phyloP scores from a whole-genome alignment of 2,329 filamentous ascomycete genomes.

The Fusarium pseudograminearum region DNA sequence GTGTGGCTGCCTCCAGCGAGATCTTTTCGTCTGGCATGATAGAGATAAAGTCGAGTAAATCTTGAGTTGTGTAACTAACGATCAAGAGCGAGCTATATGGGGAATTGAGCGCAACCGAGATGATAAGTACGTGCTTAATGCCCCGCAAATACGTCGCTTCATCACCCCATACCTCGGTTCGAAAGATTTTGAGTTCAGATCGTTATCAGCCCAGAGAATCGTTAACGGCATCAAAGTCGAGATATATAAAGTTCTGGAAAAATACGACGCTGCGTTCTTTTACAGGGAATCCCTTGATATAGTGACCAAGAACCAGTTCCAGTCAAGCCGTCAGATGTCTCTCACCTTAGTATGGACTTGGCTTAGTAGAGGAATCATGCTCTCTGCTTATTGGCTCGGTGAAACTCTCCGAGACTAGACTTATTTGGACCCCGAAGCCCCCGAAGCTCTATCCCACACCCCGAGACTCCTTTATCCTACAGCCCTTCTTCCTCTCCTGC shows the following conservation, averaged over 20 bases:
- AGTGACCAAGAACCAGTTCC: not conserved
- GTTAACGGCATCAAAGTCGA: no score
- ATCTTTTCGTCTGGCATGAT: not conserved
- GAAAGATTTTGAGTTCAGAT: not conserved
- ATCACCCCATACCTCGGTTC: not conserved
- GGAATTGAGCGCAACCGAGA: not conserved
- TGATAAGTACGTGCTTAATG: not conserved
- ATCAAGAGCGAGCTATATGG: not conserved
- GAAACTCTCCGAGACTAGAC: not conserved
- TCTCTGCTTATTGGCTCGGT: not conserved
- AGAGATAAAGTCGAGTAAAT: not conserved
- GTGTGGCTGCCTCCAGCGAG: not conserved
- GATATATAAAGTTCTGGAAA: not conserved
- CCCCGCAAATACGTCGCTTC: constrained; percentile 13
- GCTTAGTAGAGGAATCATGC: not conserved
- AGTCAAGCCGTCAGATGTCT: not conserved
- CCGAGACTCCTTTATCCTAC: not conserved
- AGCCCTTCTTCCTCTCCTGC: no score
- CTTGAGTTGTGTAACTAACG: not conserved
- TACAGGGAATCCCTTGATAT: not conserved
- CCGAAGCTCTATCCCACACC: not conserved
- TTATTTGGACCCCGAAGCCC: not conserved
- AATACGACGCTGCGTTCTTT: not conserved
- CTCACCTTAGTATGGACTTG: not conserved
- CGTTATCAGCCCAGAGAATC: not conserved